Evolutionary conservation across 2,329 filamentous ascomycete genomes (phyloP).

Genomic region (Endothia cerciana): DNA sequence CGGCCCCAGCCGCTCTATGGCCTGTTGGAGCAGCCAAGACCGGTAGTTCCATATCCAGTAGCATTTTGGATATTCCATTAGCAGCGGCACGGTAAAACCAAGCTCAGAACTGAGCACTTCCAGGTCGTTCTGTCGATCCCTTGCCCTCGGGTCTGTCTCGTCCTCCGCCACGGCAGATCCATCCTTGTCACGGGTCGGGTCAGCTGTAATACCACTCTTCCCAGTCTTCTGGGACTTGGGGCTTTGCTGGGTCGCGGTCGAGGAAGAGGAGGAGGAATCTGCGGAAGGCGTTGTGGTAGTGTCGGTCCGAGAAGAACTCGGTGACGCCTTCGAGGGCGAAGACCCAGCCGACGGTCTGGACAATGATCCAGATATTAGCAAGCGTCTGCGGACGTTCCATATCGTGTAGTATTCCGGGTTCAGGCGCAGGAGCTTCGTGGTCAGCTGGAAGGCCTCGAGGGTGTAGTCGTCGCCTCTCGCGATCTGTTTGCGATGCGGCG

Average conservation of each 20-base stretch:
- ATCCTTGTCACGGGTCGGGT: constrained; percentile 34
- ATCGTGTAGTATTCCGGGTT: constrained; percentile 91
- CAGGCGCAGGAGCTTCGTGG: constrained; percentile 71
- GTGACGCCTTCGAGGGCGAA: constrained; percentile 58
- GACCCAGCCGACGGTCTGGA: constrained; percentile 56
- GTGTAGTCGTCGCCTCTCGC: constrained; percentile 53
- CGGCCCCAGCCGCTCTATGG: constrained; percentile 64
- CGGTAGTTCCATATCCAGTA: constrained; percentile 99
- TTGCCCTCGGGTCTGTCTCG: constrained; percentile 18
- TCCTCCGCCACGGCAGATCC: constrained; percentile 19
- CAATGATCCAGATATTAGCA: constrained; percentile 63
- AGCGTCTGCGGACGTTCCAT: constrained; percentile 85
- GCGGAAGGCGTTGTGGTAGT: constrained; percentile 66
- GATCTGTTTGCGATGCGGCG: constrained; percentile 40
- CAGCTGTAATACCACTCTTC: constrained; percentile 60
- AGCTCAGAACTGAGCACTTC: constrained; percentile 74
- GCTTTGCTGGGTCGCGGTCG: constrained; percentile 54
- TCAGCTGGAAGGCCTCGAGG: constrained; percentile 65
- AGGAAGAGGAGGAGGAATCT: constrained; percentile 60
- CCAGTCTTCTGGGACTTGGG: constrained; percentile 51
- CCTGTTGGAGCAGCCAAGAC: constrained; percentile 78
- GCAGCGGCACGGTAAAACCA: constrained; percentile 78
- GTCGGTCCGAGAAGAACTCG: constrained; percentile 56
- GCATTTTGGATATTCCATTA: constrained; percentile 89
- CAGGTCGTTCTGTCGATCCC: constrained; percentile 38